Evolutionary conservation across 345 rosid genomes (phyloP).

Genomic region (Sisymbrium altissimum): DNA sequence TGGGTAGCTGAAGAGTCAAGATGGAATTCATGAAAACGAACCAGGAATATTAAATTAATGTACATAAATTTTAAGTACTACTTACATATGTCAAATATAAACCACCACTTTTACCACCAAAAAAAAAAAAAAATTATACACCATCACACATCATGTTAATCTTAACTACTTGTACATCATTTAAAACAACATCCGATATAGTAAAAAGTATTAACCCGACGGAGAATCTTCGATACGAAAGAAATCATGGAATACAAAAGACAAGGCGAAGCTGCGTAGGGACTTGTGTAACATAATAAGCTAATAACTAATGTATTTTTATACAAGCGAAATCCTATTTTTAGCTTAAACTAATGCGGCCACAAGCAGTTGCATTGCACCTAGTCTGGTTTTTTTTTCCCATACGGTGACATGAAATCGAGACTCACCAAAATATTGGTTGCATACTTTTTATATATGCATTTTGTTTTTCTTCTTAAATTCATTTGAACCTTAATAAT

Average conservation of each 20-base stretch:
- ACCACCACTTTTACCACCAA: too few species aligned
- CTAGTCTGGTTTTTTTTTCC: not conserved
- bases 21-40: not conserved
- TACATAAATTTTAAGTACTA: not conserved
- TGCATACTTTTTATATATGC: not conserved
- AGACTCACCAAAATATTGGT: not conserved
- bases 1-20: conserved; percentile 27
- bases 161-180: not conserved
- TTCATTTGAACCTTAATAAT: not conserved
- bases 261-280: conserved; percentile 1
- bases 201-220: not conserved
- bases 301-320: not conserved
- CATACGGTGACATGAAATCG: not conserved
- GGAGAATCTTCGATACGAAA: not conserved
- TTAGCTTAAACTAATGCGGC: conserved; percentile 4
- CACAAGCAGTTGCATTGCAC: conserved; percentile 18
- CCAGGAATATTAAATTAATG: not conserved
- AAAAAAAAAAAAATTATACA: too few species aligned
- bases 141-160: not conserved
- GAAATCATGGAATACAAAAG: not conserved
- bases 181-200: not conserved
- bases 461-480: not conserved
- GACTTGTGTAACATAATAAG: conserved; percentile 18
- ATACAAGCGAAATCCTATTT: not conserved
- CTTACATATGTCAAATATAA: not conserved